phyloP scores from a whole-genome alignment of 257 asterid genomes.

The Ballota nigra region DNA sequence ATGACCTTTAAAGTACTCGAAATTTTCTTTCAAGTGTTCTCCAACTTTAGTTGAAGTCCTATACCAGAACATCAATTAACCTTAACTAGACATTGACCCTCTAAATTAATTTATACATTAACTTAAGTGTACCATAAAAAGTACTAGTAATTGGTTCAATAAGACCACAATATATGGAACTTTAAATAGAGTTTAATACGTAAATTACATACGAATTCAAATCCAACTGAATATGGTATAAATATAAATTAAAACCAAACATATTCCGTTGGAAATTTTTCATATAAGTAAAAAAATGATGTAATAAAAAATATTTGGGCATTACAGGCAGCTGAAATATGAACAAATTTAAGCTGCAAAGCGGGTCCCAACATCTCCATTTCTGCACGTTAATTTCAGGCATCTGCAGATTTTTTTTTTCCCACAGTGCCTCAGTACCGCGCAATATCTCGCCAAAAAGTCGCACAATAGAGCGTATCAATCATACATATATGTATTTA shows the following conservation, averaged over 20 bases:
- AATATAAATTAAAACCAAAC: background rate
- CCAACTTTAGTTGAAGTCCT: no score
- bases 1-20: no score
- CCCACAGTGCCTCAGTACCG: slow-evolving; percentile 41
- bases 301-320: slow-evolving; percentile 27
- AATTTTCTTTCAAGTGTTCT: no score
- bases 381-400: slow-evolving; percentile 33
- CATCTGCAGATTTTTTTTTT: slow-evolving; percentile 20
- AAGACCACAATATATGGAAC: background rate
- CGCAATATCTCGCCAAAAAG: slow-evolving; percentile 16
- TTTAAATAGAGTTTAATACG: background rate
- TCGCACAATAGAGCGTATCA: background rate
- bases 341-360: slow-evolving; percentile 41
- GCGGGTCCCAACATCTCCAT: slow-evolving; percentile 39
- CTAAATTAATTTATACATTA: no score
- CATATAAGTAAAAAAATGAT: background rate
- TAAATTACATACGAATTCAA: background rate
- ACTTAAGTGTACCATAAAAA: no score
- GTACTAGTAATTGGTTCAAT: no score
- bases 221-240: background rate
- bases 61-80: no score
- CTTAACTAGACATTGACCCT: no score
- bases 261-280: background rate
- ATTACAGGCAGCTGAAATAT: slow-evolving; percentile 50
- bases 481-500: background rate